These are phyloP conservation scores for Boletus rubropictus DNA, from an alignment of 768 basidiomycete species.

Conservation along the genomic window DNA sequence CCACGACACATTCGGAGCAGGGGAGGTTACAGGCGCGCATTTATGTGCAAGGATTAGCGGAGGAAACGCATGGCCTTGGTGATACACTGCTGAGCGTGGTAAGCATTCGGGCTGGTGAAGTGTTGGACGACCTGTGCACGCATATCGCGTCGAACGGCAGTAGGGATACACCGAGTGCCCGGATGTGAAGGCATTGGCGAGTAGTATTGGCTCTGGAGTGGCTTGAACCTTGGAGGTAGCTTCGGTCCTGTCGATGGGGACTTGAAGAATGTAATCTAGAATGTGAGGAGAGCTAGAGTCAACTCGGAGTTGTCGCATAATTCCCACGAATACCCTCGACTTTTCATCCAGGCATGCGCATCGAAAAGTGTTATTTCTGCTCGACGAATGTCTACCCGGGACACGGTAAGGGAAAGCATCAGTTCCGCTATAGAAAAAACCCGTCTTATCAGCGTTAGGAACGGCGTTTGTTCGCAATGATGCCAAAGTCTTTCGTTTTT, in stretches of 20 bases:
- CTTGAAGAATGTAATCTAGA: not conserved
- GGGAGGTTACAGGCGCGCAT: conserved; percentile 22
- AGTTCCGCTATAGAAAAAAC: not conserved
- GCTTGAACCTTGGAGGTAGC: not conserved
- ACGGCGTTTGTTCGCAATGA: conserved; percentile 96
- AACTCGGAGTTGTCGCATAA: no score
- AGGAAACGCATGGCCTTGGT: conserved; percentile 35
- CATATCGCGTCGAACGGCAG: not conserved
- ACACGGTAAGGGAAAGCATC: conserved; percentile 54
- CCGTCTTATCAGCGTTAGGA: conserved; percentile 39
- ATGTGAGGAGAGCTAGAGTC: not conserved
- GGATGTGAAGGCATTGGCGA: conserved; percentile 3
- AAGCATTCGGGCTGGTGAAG: conserved; percentile 41
- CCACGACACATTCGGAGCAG: conserved; percentile 6
- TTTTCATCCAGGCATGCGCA: conserved; percentile 60
- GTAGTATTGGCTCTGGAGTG: not conserved
- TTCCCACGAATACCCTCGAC: conserved; percentile 24
- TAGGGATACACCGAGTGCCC: not conserved
- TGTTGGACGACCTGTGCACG: conserved; percentile 34
- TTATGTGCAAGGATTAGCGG: conserved; percentile 35
- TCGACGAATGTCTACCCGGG: conserved; percentile 96
- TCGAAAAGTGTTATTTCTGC: conserved; percentile 99
- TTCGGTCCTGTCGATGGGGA: not conserved
- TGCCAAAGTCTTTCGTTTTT: conserved; percentile 96
- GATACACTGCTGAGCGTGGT: conserved; percentile 46